These are phyloP conservation scores for Leccinum subfulvum DNA, from an alignment of 1,284 basidiomycete genomes.

Conservation along the genomic window DNA sequence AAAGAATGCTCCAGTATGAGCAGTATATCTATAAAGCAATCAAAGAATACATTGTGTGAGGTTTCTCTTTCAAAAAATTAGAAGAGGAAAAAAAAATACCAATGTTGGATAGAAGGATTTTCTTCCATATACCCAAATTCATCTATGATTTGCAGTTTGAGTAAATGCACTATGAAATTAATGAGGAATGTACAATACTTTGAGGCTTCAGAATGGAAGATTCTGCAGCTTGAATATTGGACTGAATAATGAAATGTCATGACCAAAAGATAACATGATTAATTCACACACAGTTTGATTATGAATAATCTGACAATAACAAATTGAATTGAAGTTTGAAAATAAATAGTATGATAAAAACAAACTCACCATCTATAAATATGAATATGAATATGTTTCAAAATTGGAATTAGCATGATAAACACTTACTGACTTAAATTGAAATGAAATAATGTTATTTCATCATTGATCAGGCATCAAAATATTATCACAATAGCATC, in stretches of 20 bases:
- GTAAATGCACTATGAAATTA: neutral
- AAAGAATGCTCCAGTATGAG: no score
- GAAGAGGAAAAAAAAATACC: no score
- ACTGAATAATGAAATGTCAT: no score
- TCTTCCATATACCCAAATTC: neutral
- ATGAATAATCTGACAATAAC: neutral
- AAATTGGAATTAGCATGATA: neutral
- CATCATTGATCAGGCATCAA: neutral
- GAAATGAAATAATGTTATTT: neutral
- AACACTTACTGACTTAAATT: neutral
- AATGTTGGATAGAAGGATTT: neutral
- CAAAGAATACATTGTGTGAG: no score
- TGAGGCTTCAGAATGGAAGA: neutral
- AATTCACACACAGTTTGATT: neutral
- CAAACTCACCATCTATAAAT: neutral
- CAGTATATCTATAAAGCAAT: no score
- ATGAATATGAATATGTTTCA: neutral
- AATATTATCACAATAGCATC: neutral
- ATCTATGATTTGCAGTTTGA: neutral
- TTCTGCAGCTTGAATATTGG: no score
- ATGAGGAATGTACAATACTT: no score
- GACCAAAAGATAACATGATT: neutral
- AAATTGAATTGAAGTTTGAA: neutral
- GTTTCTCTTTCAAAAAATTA: no score
- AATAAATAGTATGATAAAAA: neutral